Evolutionary conservation across 768 basidiomycete species (phyloP), one percentile per base, ranked within the genome.

Genomic region (Leucogyrophana mollusca): DNA sequence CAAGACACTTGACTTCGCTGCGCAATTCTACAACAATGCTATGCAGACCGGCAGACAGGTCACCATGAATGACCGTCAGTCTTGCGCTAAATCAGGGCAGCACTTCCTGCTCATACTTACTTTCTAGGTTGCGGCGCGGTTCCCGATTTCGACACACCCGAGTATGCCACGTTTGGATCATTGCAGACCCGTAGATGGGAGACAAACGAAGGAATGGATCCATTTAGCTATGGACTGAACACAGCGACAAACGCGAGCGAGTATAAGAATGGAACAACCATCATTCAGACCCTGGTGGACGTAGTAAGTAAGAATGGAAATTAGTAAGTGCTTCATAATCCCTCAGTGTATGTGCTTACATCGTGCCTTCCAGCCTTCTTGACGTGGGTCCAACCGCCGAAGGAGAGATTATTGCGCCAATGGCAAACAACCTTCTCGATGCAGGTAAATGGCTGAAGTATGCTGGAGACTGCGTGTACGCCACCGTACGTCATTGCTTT

Each of bases 221-320:
- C 79, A 0, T 69, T 55, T 40, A 76, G 73, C 45, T 81, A 76
- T 42, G 80, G 80, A 0, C 58, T 71, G 24, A 73, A 77, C 51
- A 61, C 64, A 3, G 70, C 66, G 9, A 78, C 78, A 23, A 57
- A 65, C 43, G 59, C 66, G 1, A 57, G 54, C 16, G 52, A 74
- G 44, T 82, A 79, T 54, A 80, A 75, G 65, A 74, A 73, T 42
- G 73, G 69, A 0, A 62, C 73, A 2, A 68, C 69, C 10, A 76
- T 81, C 36, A 59, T 82, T 3, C 76, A 74, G 40, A 76, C 69
- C 0, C 53, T 82, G 42, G 73, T 78, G 22, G 79, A 82, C 49
- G 73, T 83, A 49, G 80, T 75, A 16, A 77, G 79, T 22, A 83
- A 83, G 66, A 79, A 79, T 48, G 81, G 82, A 10, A 82, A 83